Evolutionary conservation across 768 basidiomycete genomes (phyloP), one percentile per base, ranked within the genome.

Genomic region (Tulasnella sp.): DNA sequence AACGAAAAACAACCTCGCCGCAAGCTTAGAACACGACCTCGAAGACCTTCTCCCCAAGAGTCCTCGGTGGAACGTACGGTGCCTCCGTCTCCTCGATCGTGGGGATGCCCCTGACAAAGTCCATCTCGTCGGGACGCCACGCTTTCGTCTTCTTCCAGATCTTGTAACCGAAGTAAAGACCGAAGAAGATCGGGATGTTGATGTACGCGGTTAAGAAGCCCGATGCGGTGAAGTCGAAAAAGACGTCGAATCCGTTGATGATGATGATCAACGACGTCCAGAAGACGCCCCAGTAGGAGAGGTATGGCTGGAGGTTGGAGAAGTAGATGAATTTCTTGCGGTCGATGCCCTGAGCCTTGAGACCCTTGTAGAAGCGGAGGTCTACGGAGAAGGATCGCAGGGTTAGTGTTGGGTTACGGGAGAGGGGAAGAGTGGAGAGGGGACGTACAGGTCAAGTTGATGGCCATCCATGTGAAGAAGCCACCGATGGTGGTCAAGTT

Each of bases 21-120:
- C 29, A 3, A 7, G 1, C 14, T 49, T 76, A 91, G 85, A 91
- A 91, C 29, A 91, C 0, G 6, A 85, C 67, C 2, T 83, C 82
- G 72, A 84, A 86, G 74, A 91, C 85, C 78, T 87, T 87, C 77
- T 88, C 86, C 73, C 81, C 76, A 52, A 90, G 79, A 25, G 86
- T 89, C 70, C 78, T 84, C 2, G 90, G 90, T 6, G 85, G 85
- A 0, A 82, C 82, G 78, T 86, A 85, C 0, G 87, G 88, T 5
- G 80, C 69, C 79, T 91, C 91, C 0, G 91, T 92, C 82, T 92
- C 90, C 82, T 91, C 90, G 38, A 89, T 69, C 0, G 87, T 86
- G 2, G 91, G 91, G 76, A 92, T 90, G 74, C 90, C 88, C 88
- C 91, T 90, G 77, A 88, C 86, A 77, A 92, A 90, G 81, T 92